Conservation (phyloP, 176 grass and related monocot genomes). For the Zea luxurians region DNA sequence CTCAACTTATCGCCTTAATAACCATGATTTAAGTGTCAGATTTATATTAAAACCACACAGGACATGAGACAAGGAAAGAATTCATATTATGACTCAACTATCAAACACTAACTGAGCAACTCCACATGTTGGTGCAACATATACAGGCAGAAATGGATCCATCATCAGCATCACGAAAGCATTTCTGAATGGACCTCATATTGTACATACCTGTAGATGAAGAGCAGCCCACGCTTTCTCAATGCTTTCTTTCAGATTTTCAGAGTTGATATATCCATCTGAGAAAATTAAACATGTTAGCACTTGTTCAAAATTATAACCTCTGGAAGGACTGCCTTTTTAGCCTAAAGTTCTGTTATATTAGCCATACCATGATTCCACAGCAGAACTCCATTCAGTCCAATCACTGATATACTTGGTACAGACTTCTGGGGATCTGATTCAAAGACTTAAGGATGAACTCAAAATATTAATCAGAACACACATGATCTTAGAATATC, state of each 20-base stretch:
- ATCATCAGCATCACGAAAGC: neutral
- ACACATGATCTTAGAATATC: neutral
- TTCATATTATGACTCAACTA: neutral
- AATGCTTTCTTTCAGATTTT: constrained; percentile 73
- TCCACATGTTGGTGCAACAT: neutral
- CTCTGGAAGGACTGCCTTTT: constrained; percentile 8
- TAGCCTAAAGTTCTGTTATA: constrained; percentile 14
- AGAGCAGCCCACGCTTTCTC: constrained; percentile 76
- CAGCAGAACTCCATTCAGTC: constrained; percentile 82
- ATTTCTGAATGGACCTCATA: constrained; percentile 3
- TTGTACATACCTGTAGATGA: constrained; percentile 61
- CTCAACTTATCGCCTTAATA: too few species aligned
- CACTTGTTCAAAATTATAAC: constrained; percentile 12
- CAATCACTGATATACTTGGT: constrained; percentile 87
- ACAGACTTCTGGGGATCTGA: constrained; percentile 84
- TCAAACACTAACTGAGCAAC: neutral
- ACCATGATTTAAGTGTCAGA: neutral
- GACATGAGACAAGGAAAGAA: neutral
- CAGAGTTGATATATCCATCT: constrained; percentile 72
- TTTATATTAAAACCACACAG: neutral
- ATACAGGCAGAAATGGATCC: constrained; percentile 1
- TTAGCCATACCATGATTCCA: constrained; percentile 80
- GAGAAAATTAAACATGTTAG: constrained; percentile 31
- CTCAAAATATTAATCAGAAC: constrained; percentile 25
- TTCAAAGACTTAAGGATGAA: constrained; percentile 58